These are phyloP conservation scores for Blastocrithidia nonstop DNA, from an alignment of 208 protist species.

Conservation along the genomic window DNA sequence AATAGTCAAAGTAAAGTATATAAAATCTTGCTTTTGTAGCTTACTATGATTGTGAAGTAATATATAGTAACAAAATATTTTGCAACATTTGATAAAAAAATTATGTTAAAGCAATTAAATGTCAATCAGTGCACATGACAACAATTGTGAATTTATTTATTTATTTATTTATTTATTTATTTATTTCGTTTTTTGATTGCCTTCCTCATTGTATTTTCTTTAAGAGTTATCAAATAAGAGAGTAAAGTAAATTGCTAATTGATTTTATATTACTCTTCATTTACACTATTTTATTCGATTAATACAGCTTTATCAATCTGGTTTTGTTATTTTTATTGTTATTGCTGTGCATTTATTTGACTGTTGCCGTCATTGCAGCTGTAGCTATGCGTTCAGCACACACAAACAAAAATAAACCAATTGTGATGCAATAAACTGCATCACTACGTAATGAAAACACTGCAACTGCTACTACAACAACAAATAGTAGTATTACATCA, in stretches of 20 bases:
- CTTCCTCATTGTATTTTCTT: constrained; percentile 3
- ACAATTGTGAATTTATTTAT: constrained; percentile 6
- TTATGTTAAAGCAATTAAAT: neutral
- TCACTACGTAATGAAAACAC: too few species aligned
- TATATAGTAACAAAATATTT: neutral
- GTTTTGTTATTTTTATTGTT: too few species aligned
- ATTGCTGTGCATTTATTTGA: too few species aligned
- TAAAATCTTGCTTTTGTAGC: constrained; percentile 2
- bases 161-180: constrained; percentile 3
- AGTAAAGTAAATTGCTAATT: neutral
- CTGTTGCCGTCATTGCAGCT: too few species aligned
- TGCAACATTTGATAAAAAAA: neutral
- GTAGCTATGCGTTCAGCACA: too few species aligned
- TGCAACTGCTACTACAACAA: too few species aligned
- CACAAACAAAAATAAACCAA: too few species aligned
- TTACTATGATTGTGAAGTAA: neutral
- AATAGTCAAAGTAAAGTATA: neutral
- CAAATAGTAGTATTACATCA: too few species aligned
- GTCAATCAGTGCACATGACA: neutral
- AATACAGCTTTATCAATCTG: too few species aligned
- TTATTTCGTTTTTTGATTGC: constrained; percentile 6
- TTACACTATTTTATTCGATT: too few species aligned
- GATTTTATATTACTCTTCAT: too few species aligned
- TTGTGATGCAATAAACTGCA: too few species aligned
- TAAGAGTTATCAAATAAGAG: constrained; percentile 1